These are phyloP conservation scores for Camellia oleifera DNA, from an alignment of 179 eudicot species.

Conservation along the genomic window DNA sequence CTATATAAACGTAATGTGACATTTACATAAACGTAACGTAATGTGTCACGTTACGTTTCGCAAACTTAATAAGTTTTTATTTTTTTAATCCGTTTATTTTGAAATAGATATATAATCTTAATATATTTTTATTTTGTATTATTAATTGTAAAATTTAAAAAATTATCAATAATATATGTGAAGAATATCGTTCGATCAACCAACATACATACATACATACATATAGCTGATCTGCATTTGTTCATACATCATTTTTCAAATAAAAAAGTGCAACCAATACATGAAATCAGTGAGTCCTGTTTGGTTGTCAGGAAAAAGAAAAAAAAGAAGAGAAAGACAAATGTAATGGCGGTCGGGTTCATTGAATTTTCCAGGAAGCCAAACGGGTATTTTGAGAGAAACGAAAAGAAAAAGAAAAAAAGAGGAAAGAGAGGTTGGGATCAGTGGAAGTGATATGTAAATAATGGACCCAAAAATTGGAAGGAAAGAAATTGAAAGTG, in stretches of 20 bases:
- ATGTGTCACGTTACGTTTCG: too few relatives aligned
- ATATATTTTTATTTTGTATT: too few relatives aligned
- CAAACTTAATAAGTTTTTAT: too few relatives aligned
- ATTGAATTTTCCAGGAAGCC: background rate
- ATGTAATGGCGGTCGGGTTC: background rate
- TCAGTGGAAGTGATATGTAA: conserved; percentile 16
- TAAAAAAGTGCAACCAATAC: background rate
- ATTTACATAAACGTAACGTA: too few relatives aligned
- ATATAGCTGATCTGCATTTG: too few relatives aligned
- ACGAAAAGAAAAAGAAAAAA: background rate
- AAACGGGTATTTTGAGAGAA: background rate
- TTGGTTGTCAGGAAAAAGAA: background rate
- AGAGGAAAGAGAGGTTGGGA: conserved; percentile 11
- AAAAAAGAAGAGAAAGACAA: background rate
- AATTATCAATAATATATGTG: too few relatives aligned
- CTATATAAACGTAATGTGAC: too few relatives aligned
- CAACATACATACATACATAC: too few relatives aligned
- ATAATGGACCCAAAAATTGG: conserved; percentile 10
- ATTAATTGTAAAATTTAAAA: too few relatives aligned
- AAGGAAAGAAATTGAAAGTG: conserved; percentile 5
- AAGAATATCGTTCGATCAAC: too few relatives aligned
- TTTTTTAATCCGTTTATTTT: too few relatives aligned
- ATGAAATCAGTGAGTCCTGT: background rate
- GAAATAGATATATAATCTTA: too few relatives aligned
- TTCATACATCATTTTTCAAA: background rate